Percentiles rank a stretch among this genome's conserved stretches.
Conservation (phyloP, 1,284 basidiomycete species). For the Thecaphora thlaspeos region DNA sequence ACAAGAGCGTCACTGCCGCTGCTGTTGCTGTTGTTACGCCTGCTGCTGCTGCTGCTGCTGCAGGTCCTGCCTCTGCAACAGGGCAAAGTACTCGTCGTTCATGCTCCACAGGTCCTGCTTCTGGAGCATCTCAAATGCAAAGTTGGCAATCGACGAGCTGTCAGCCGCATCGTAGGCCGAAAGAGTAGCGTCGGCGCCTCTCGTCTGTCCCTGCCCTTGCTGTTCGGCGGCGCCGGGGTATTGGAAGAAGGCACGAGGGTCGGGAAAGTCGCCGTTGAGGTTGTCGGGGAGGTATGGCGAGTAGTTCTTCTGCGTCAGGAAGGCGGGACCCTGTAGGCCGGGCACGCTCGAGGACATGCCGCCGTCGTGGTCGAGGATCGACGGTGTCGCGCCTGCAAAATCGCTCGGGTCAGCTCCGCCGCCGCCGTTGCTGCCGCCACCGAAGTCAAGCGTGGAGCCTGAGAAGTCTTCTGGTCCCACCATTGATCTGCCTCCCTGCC, state of each 20-base stretch:
- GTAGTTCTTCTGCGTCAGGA: background rate
- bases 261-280: too few relatives aligned
- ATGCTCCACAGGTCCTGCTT: constrained; percentile 34
- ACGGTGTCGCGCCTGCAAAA: constrained; percentile 8
- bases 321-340: background rate
- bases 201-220: background rate
- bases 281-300: too few relatives aligned
- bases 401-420: too few relatives aligned
- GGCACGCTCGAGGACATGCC: too few relatives aligned
- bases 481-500: too few relatives aligned
- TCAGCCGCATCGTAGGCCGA: too few relatives aligned
- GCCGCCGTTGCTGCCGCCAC: too few relatives aligned
- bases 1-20: background rate
- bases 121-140: constrained; percentile 32
- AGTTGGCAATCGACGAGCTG: constrained; percentile 8
- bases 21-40: background rate
- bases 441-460: background rate
- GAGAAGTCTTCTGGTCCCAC: too few relatives aligned
- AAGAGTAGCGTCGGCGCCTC: too few relatives aligned
- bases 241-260: too few relatives aligned
- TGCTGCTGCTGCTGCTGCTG: constrained; percentile 1
- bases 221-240: background rate
- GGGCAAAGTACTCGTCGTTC: constrained; percentile 21
- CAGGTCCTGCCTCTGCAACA: constrained; percentile 18
- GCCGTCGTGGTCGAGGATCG: constrained; percentile 27